Base-by-base conservation (phyloP, 2,329 filamentous ascomycete genomes). In the Fusarium lateritium region DNA sequence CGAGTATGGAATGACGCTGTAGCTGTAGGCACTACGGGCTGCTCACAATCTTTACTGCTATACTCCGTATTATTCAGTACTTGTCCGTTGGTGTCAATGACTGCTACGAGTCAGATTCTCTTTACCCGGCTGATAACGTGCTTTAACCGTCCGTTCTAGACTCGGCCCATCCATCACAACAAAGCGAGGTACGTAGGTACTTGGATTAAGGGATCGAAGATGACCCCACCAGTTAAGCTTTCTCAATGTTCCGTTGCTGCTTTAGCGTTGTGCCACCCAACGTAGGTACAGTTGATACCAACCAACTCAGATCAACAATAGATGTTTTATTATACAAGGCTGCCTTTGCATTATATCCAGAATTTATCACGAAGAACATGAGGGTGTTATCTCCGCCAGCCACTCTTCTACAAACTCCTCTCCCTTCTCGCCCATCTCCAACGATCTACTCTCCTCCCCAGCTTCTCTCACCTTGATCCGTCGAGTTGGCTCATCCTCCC, bases 391-490 rank as follows among this genome's bases (percentile, higher is more conserved):
- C 61, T 69, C 65, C 31, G 66, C 54, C 26, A 82, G 42, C 80
- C 80, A 82, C 13, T 70, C 58, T 33, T 65, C 39, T n/a, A 79
- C 68, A 5, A 61, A 52, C 17, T 65, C 56, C 54, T 78, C 68
- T 5, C 76, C 80, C 11, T 46, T 59, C 4, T 72, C 68, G 11
- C 67, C 61, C 67, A 81, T 68, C 38, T 76, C 73, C 49, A 76
- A 40, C 22, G 46, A 66, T 2, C 62, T 58, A 6, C 62, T 72
- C 31, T 78, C 78, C 10, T 71, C 59, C 0, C 81, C 84, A 7
- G 81, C 76, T 10, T 82, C 79, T 7, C 74, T 51, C 3, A 81
- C 62, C 51, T 78, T 78, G 9, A 88, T 78, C 50, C 83, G 76
- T 22, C 76, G 75, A 17, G 71, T 58, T 2, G 77, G 77, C 69